Conservation (phyloP, 768 basidiomycete species). For the Mrakia gelida region DNA sequence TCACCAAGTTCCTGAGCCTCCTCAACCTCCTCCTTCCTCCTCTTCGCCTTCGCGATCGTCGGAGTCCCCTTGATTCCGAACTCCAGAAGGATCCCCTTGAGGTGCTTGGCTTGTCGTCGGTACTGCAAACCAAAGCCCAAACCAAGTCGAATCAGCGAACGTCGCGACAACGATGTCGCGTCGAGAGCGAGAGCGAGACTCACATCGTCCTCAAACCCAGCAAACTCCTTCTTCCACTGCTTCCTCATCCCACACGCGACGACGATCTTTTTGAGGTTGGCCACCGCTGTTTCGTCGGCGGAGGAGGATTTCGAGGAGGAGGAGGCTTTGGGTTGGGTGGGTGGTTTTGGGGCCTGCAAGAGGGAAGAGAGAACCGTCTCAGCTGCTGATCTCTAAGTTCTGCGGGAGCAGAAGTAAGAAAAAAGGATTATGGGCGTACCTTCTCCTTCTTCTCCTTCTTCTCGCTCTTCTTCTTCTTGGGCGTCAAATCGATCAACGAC, state of each 20-base stretch:
- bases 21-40: slow-evolving; percentile 10
- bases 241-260: slow-evolving; percentile 13
- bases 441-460: not conserved
- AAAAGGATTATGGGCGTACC: too few relatives aligned
- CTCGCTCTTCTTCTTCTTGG: not conserved
- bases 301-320: not conserved
- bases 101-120: not conserved
- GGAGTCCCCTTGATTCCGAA: slow-evolving; percentile 6
- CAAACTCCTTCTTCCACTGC: slow-evolving; percentile 8
- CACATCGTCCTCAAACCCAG: slow-evolving; percentile 10
- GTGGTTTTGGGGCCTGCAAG: not conserved
- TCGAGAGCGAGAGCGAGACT: not conserved
- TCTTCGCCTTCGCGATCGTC: slow-evolving; percentile 1
- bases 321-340: not conserved
- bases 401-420: too few relatives aligned
- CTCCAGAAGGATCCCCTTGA: not conserved
- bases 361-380: not conserved
- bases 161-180: not conserved
- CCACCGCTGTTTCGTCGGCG: not conserved
- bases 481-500: not conserved
- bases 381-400: too few relatives aligned
- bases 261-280: slow-evolving; percentile 2
- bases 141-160: not conserved
- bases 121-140: not conserved
- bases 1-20: not conserved